Evolutionary conservation across 192 early-diverging fungal genomes (phyloP).

Genomic region (Entrophospora sp.): DNA sequence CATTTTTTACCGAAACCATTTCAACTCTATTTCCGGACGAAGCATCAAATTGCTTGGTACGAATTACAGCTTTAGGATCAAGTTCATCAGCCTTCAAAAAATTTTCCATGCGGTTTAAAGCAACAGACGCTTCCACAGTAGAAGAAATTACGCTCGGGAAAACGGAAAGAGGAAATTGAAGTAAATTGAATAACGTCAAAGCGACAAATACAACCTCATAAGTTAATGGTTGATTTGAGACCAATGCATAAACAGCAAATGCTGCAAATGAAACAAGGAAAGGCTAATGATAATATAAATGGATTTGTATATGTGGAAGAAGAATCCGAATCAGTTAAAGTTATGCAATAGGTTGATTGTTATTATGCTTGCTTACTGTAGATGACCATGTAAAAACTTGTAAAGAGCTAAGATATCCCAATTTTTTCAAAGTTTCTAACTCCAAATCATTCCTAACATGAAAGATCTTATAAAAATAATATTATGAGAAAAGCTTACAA

Average conservation of each 20-base stretch:
- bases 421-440: constrained; percentile 63
- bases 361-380: constrained; percentile 39
- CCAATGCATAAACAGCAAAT: constrained; percentile 66
- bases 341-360: too few relatives aligned
- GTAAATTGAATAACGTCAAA: constrained; percentile 83
- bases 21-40: background rate
- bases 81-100: too few relatives aligned
- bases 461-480: constrained; percentile 25
- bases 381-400: constrained; percentile 71
- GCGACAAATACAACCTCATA: constrained; percentile 75
- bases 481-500: background rate
- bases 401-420: constrained; percentile 60
- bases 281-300: constrained; percentile 31
- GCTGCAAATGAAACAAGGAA: constrained; percentile 82
- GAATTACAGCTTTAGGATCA: too few relatives aligned
- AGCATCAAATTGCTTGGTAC: too few relatives aligned
- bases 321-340: too few relatives aligned
- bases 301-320: background rate
- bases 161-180: constrained; percentile 79
- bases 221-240: constrained; percentile 42
- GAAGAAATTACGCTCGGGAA: constrained; percentile 78
- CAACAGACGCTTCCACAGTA: constrained; percentile 73
- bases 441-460: constrained; percentile 68
- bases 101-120: constrained; percentile 67
- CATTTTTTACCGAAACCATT: constrained; percentile 39